Base-by-base conservation (phyloP, 1,284 basidiomycete genomes). In the Trametes sp. region DNA sequence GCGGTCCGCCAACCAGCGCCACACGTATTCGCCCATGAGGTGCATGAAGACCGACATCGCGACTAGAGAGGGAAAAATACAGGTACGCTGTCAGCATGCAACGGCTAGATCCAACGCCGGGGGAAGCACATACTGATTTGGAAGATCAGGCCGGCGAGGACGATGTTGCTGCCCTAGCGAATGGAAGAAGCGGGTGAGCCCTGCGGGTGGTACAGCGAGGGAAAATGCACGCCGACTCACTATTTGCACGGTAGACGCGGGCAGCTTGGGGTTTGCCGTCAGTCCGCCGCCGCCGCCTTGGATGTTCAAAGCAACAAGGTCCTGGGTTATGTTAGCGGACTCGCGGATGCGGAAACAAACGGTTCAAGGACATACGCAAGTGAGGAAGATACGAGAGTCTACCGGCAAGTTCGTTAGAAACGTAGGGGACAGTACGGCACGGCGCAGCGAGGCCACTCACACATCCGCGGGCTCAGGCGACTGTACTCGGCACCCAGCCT, bases 271-370 rank as follows among this genome's bases (percentile, higher is more conserved):
- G 19, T 41, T 63, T 0, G 83, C 77, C 5, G 85, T 86, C 16
- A 80, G 70, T 0, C 79, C 85, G 23, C 86, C 86, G 44, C 86
- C 86, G 9, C 78, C 74, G 10, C 82, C 84, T 73, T 88, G 86
- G 28, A 88, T 72, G 2, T 83, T 65, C 10, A 88, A 75, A 9
- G 83, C 79, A 28, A 85, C 65, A 16, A 84, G 70, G 70, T 87
- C 86, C 58, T 63, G 49, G 16, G 42, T 26, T 13, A 35, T 59
- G 38, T 51, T 14, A n/a, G n/a, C n/a, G n/a, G n/a, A n/a, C n/a
- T n/a, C n/a, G n/a, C n/a, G n/a, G n/a, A n/a, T n/a, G 14, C 16
- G 16, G 24, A 24, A 14, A 7, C n/a, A n/a, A n/a, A n/a, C n/a
- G 13, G 1, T 4, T 2, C 14, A 6, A n/a, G 36, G 4, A 46